phyloP scores from a whole-genome alignment of 495 filamentous ascomycete species.

The Mycothermus thermophilus region DNA sequence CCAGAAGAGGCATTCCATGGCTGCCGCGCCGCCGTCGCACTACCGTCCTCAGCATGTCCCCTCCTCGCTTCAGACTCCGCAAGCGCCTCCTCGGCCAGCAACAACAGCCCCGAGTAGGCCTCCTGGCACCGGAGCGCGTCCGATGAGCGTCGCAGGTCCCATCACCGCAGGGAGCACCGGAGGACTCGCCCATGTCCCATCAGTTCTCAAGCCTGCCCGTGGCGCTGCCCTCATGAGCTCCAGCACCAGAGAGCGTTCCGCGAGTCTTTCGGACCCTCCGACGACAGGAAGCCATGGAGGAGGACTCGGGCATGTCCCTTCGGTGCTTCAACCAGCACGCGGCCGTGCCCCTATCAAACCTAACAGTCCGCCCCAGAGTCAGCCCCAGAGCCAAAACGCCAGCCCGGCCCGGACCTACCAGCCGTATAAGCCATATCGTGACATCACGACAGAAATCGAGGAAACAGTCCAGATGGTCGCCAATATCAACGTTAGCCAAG shows the following conservation, averaged over 20 bases:
- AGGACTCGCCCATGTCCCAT: conserved; percentile 14
- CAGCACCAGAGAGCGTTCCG: background rate
- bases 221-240: conserved; percentile 7
- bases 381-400: conserved; percentile 6
- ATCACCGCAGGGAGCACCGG: background rate
- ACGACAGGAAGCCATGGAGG: background rate
- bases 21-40: conserved; percentile 1
- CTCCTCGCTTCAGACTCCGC: conserved; percentile 5
- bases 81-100: conserved; percentile 2
- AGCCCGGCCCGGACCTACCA: conserved; percentile 6
- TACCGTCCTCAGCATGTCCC: conserved; percentile 5
- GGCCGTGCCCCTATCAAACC: conserved; percentile 10
- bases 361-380: too few relatives aligned
- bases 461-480: conserved; percentile 10
- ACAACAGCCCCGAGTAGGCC: background rate
- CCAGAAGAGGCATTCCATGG: conserved; percentile 9
- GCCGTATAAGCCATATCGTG: conserved; percentile 10
- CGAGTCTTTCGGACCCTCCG: background rate
- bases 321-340: conserved; percentile 25
- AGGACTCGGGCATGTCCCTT: conserved; percentile 15
- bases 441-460: conserved; percentile 8
- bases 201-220: conserved; percentile 25
- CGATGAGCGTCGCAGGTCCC: conserved; percentile 1
- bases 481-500: conserved; percentile 3
- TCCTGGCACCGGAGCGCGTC: conserved; percentile 2